Base-by-base conservation (phyloP, 495 filamentous ascomycete species). In the Neohortaea acidophila region DNA sequence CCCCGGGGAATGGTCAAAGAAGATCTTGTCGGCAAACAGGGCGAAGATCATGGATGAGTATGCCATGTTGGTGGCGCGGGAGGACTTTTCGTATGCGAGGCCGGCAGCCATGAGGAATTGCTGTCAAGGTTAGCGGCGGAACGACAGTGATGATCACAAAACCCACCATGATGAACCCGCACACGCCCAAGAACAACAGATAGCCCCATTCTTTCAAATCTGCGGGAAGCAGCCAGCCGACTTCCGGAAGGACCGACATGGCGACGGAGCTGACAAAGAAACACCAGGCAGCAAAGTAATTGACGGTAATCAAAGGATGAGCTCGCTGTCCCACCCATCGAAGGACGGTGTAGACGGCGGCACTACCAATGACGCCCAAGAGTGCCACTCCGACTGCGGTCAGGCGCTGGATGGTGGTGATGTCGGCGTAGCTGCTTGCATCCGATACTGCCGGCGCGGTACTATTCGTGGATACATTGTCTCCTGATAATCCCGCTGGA, bases 11-110 rank as follows among this genome's bases (percentile, higher is more conserved):
- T 68, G 72, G 1, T 79, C 78, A 65, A 79, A 94, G 10, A 94
- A 60, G 33, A 79, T 60, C 40, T 74, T 72, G 53, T 96, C 87
- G 51, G 84, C 85, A 11, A 69, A 70, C 12, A 92, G 62, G 9
- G 87, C 86, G 55, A 93, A 94, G 24, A 96, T 54, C 81, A 96
- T 87, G 55, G 91, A 80, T 30, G 75, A 83, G 53, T 93, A 96
- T 3, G 83, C 64, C 83, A 94, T 92, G 15, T 79, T 83, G 4
- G 80, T 91, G 2, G 85, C 85, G 17, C 81, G 67, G 1, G 41
- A 56, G 18, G 59, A 59, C 21, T 57, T 81, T 14, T 74, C 70
- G 52, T 76, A 70, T 31, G 77, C 67, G 45, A 96, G 55, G 0
- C 85, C 85, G 1, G 73, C 67, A 3, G 87, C 93, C n/a, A 93